phyloP scores from a whole-genome alignment of 1,284 basidiomycete species.

The Moniliella sp. region DNA sequence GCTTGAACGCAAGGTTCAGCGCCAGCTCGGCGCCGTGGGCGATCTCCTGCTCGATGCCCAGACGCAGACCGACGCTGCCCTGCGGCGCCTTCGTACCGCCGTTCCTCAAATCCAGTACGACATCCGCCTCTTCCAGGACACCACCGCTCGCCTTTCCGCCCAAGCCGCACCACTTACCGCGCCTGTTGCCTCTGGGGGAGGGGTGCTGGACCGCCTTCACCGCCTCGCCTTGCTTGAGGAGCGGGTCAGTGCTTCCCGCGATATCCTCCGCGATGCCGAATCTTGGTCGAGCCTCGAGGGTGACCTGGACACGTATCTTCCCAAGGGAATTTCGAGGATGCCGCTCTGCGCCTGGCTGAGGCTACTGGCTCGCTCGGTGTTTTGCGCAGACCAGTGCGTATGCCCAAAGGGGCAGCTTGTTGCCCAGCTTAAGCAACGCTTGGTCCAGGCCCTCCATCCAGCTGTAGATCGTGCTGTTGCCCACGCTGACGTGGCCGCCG shows the following conservation, averaged over 20 bases:
- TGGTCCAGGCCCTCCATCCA: too few relatives aligned
- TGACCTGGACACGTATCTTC: slow-evolving; percentile 60
- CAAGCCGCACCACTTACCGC: background rate
- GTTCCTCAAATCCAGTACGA: background rate
- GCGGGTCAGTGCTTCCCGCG: slow-evolving; percentile 62
- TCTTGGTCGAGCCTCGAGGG: slow-evolving; percentile 78
- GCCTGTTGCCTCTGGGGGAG: too few relatives aligned
- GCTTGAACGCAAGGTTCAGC: too few relatives aligned
- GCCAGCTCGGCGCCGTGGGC: too few relatives aligned
- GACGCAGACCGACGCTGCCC: background rate
- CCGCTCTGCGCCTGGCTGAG: slow-evolving; percentile 64
- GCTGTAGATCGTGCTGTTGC: too few relatives aligned
- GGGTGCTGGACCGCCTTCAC: slow-evolving; percentile 54
- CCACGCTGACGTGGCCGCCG: too few relatives aligned
- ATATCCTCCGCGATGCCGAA: slow-evolving; percentile 69
- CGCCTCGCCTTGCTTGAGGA: slow-evolving; percentile 59
- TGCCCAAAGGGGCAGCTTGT: too few relatives aligned
- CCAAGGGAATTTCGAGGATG: slow-evolving; percentile 53
- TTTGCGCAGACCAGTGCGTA: too few relatives aligned
- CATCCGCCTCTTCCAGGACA: background rate
- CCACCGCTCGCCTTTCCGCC: background rate
- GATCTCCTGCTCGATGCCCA: too few relatives aligned
- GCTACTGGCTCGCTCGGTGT: slow-evolving; percentile 65
- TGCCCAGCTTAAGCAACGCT: too few relatives aligned
- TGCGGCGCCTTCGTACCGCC: background rate